phyloP scores from a whole-genome alignment of 768 basidiomycete genomes.

The Tulasnella sp. region DNA sequence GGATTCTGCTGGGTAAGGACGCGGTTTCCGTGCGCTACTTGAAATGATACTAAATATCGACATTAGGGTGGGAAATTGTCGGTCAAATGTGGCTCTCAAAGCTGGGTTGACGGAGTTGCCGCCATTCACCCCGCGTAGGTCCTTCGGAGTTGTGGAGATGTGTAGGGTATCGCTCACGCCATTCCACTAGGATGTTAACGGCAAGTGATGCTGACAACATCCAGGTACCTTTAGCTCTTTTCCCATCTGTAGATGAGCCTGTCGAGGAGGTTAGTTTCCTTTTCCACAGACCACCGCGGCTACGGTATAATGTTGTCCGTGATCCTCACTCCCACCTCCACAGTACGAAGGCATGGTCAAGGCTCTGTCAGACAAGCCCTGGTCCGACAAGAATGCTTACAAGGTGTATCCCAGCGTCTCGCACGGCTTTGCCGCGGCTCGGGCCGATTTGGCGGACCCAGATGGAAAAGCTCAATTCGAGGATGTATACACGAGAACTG shows the following conservation, averaged over 20 bases:
- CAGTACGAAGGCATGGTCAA: constrained; percentile 21
- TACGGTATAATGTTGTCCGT: not conserved
- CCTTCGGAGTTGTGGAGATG: not conserved
- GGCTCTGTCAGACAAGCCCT: constrained; percentile 15
- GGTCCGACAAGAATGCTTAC: constrained; percentile 17
- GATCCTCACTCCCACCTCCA: not conserved
- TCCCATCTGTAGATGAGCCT: constrained; percentile 58
- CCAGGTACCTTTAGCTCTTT: constrained; percentile 53
- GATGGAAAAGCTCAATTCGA: constrained; percentile 18
- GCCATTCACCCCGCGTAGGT: constrained; percentile 59
- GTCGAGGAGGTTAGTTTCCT: constrained; percentile 47
- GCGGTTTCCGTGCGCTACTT: constrained; percentile 26
- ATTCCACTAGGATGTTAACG: constrained; percentile 49
- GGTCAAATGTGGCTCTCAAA: constrained; percentile 42
- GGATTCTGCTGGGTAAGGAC: constrained; percentile 53
- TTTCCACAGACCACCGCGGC: not conserved
- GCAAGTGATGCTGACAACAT: constrained; percentile 49
- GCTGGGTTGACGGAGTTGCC: constrained; percentile 44
- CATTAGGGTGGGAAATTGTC: constrained; percentile 42
- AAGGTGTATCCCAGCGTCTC: constrained; percentile 8
- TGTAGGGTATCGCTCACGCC: not conserved
- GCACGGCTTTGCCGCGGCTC: constrained; percentile 25
- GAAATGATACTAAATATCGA: constrained; percentile 10
- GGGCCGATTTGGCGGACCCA: constrained; percentile 13
- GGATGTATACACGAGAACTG: constrained; percentile 19